Evolutionary conservation across 2,329 filamentous ascomycete species (phyloP).

Genomic region (Fusarium oligoseptatum): DNA sequence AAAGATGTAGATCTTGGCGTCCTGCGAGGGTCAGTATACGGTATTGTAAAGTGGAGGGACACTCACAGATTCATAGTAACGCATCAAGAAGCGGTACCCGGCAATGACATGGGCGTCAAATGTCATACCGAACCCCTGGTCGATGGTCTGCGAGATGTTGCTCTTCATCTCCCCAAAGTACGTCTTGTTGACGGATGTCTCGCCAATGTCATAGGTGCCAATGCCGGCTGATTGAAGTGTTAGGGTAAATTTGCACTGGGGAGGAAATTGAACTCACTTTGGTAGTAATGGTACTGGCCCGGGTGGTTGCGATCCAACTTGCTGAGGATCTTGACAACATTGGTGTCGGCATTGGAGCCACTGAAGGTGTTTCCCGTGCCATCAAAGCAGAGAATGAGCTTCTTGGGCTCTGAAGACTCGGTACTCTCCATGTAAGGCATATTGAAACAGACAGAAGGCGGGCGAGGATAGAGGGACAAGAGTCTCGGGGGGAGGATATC

Average conservation of each 20-base stretch:
- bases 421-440: constrained; percentile 33
- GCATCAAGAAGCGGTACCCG: constrained; percentile 68
- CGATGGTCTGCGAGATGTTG: constrained; percentile 55
- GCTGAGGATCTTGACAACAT: constrained; percentile 64
- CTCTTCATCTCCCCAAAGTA: constrained; percentile 52
- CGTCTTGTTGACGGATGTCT: constrained; percentile 56
- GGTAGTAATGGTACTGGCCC: constrained; percentile 64
- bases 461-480: background rate
- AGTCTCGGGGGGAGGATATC: background rate
- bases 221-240: constrained; percentile 56
- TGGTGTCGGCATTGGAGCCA: constrained; percentile 63
- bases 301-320: constrained; percentile 61
- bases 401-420: constrained; percentile 48
- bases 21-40: constrained; percentile 44
- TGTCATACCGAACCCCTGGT: constrained; percentile 59
- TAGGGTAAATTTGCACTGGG: background rate
- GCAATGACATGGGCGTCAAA: constrained; percentile 66
- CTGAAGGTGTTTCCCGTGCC: constrained; percentile 63
- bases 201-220: constrained; percentile 62
- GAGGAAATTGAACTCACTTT: constrained; percentile 50
- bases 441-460: background rate
- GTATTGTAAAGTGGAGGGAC: accelerated
- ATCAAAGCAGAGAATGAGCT: constrained; percentile 63
- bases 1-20: constrained; percentile 67
- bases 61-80: constrained; percentile 61